Conservation (phyloP, 495 filamentous ascomycete genomes). For the Penicillium bialowiezense region DNA sequence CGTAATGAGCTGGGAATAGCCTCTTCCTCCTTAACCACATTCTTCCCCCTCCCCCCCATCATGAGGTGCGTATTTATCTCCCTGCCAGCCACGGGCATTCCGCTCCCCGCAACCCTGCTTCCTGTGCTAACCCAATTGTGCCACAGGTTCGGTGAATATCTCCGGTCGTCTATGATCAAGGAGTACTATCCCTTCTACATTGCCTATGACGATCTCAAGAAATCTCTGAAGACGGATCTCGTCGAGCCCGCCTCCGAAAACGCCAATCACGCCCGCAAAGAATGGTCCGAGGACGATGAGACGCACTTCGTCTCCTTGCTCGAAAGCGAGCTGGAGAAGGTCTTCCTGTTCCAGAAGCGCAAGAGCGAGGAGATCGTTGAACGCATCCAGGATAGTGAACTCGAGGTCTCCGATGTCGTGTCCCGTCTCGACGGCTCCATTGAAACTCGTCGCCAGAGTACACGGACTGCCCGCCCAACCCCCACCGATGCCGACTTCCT, state of each 20-base stretch:
- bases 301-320: slow-evolving; percentile 80
- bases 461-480: slow-evolving; percentile 23
- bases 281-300: slow-evolving; percentile 93
- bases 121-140: slow-evolving; percentile 24
- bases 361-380: slow-evolving; percentile 92
- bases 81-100: background rate
- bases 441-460: slow-evolving; percentile 21
- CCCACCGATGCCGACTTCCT: slow-evolving; percentile 87
- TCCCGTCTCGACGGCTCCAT: slow-evolving; percentile 54
- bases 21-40: background rate
- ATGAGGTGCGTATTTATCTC: slow-evolving; percentile 25
- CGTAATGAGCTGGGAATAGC: slow-evolving; percentile 19
- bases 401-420: slow-evolving; percentile 86
- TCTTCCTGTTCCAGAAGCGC: slow-evolving; percentile 92
- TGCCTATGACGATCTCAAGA: slow-evolving; percentile 90
- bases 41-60: slow-evolving; percentile 14
- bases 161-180: slow-evolving; percentile 87
- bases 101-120: background rate
- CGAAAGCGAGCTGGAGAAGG: slow-evolving; percentile 91
- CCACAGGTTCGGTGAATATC: slow-evolving; percentile 93
- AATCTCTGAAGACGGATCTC: slow-evolving; percentile 72
- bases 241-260: slow-evolving; percentile 53
- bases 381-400: slow-evolving; percentile 80
- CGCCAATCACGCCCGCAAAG: slow-evolving; percentile 53
- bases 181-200: slow-evolving; percentile 98